Conservation (phyloP, 2,329 filamentous ascomycete genomes). For the Pseudogymnoascus sp. region DNA sequence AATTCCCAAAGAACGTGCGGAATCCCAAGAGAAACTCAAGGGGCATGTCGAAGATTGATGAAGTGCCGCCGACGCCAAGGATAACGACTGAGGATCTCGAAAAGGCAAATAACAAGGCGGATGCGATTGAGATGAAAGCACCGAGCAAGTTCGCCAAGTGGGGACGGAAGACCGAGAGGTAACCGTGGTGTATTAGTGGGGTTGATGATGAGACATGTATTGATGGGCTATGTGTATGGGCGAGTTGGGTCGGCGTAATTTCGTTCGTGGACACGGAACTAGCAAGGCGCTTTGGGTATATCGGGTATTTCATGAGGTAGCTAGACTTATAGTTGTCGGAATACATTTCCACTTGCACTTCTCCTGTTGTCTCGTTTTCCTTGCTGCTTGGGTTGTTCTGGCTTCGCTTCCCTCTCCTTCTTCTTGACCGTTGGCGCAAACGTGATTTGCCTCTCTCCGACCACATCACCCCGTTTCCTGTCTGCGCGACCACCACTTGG, state of each 20-base stretch:
- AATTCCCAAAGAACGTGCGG: conserved; percentile 48
- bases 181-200: conserved; percentile 3
- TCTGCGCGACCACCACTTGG: conserved; percentile 35
- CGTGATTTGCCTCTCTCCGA: conserved; percentile 61
- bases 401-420: conserved; percentile 36
- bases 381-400: conserved; percentile 17
- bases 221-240: conserved; percentile 2
- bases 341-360: conserved; percentile 69
- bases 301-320: conserved; percentile 20
- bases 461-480: conserved; percentile 42
- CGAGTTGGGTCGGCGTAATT: not conserved
- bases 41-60: conserved; percentile 40
- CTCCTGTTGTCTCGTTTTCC: conserved; percentile 40
- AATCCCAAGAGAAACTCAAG: conserved; percentile 35
- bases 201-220: conserved; percentile 1
- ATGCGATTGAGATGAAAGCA: conserved; percentile 26
- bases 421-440: conserved; percentile 56
- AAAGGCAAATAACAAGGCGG: conserved; percentile 38
- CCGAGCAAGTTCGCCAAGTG: conserved; percentile 26
- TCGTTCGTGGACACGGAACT: conserved; percentile 4
- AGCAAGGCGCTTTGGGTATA: conserved; percentile 10
- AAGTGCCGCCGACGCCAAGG: conserved; percentile 52
- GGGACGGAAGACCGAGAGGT: conserved; percentile 22
- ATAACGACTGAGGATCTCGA: conserved; percentile 49
- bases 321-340: conserved; percentile 51